Conservation (phyloP, 1,284 basidiomycete species). For the Peniophora sp. region DNA sequence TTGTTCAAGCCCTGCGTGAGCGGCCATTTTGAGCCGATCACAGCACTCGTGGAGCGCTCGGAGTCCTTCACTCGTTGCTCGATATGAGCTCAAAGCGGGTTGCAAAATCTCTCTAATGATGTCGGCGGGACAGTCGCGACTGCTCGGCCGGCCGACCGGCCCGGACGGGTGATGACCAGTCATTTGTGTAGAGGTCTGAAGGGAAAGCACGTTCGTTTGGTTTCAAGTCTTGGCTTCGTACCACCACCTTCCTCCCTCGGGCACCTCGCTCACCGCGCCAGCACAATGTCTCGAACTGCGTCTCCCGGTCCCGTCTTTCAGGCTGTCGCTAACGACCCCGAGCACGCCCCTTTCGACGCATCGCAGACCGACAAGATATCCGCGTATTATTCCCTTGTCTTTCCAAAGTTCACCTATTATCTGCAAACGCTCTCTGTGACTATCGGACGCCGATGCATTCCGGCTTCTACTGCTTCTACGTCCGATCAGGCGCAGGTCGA, state of each 20-base stretch:
- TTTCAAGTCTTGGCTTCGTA: no score
- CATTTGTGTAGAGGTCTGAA: background rate
- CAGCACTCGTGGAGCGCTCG: no score
- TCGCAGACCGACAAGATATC: constrained; percentile 66
- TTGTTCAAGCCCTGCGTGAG: no score
- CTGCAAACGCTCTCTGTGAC: constrained; percentile 56
- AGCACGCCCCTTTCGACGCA: constrained; percentile 24
- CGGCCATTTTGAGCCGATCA: no score
- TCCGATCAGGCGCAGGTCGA: constrained; percentile 60
- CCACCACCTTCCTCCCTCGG: constrained; percentile 3
- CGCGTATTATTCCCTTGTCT: constrained; percentile 91
- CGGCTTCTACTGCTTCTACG: constrained; percentile 27
- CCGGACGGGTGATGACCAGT: no score
- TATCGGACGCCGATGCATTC: constrained; percentile 45
- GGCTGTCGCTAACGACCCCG: constrained; percentile 21
- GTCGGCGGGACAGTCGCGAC: no score
- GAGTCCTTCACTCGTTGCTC: no score
- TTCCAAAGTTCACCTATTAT: constrained; percentile 74
- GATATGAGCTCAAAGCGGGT: no score
- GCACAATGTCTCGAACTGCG: constrained; percentile 25
- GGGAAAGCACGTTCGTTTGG: background rate
- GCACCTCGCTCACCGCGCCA: constrained; percentile 10
- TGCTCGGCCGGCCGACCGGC: no score
- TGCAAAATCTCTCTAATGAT: no score
- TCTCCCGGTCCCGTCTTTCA: constrained; percentile 24